Evolutionary conservation across 1,284 basidiomycete species (phyloP).

Genomic region (Paramarasmius palmivorus): DNA sequence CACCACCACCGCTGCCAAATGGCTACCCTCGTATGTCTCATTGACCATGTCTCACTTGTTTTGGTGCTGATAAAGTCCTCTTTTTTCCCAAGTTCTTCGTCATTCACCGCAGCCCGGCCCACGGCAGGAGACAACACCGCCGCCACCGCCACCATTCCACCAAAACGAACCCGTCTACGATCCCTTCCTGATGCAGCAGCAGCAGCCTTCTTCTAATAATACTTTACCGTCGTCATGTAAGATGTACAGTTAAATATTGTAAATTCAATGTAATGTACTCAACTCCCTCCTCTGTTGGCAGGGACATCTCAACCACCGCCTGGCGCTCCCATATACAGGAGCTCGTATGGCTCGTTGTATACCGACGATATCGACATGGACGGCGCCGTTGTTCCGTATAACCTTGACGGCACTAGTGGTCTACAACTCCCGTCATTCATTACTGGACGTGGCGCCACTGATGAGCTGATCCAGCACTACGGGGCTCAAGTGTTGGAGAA

Average conservation of each 20-base stretch:
- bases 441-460: constrained; percentile 22
- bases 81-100: not conserved
- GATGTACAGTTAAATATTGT: constrained; percentile 70
- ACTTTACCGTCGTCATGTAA: constrained; percentile 57
- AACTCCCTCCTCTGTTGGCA: constrained; percentile 56
- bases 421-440: constrained; percentile 20
- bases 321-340: constrained; percentile 24
- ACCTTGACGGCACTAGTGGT: constrained; percentile 9
- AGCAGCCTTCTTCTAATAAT: constrained; percentile 46
- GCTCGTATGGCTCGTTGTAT: constrained; percentile 2
- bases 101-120: not conserved
- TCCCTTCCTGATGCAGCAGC: constrained; percentile 28
- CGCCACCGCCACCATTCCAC: not conserved
- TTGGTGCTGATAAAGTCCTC: not conserved
- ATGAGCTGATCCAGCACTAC: constrained; percentile 45
- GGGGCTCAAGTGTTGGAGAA: constrained; percentile 52
- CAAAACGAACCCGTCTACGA: constrained; percentile 20
- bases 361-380: not conserved
- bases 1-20: not conserved
- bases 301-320: constrained; percentile 31
- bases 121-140: not conserved
- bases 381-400: constrained; percentile 6
- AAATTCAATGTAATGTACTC: constrained; percentile 69
- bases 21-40: not conserved
- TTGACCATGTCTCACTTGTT: not conserved